Conservation (phyloP, 177 flowering plant genomes). For the Tripterygium wilfordii region DNA sequence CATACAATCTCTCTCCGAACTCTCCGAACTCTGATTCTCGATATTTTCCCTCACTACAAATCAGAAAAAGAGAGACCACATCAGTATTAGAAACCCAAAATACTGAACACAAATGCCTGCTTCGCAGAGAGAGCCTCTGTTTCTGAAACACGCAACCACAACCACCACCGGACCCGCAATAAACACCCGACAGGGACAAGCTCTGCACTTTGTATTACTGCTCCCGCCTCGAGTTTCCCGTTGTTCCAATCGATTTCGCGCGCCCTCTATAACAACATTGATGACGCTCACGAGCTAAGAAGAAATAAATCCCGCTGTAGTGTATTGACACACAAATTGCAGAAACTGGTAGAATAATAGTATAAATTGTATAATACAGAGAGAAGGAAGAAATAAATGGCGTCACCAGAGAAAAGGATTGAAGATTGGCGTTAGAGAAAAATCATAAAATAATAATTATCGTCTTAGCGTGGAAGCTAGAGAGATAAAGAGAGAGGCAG, state of each 20-base stretch:
- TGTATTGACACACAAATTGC: not conserved
- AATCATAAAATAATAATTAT: too few species aligned
- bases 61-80: too few species aligned
- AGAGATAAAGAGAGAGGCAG: not conserved
- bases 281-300: slow-evolving; percentile 16
- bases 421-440: not conserved
- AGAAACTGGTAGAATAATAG: not conserved
- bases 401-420: not conserved
- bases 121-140: not conserved
- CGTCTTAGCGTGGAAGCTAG: too few species aligned
- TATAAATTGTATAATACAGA: not conserved
- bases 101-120: slow-evolving; percentile 6
- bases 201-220: too few species aligned
- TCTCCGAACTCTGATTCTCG: too few species aligned
- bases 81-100: not conserved
- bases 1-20: not conserved
- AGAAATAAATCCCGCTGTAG: too few species aligned
- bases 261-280: slow-evolving; percentile 17
- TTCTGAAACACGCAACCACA: not conserved
- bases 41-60: not conserved
- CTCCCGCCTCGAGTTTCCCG: slow-evolving; percentile 11
- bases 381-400: not conserved
- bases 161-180: too few species aligned
- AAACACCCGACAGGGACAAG: too few species aligned
- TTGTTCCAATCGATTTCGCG: slow-evolving; percentile 10